These are phyloP conservation scores for Zymoseptoria pseudotritici DNA, from an alignment of 2,329 filamentous ascomycete species.

Conservation along the genomic window DNA sequence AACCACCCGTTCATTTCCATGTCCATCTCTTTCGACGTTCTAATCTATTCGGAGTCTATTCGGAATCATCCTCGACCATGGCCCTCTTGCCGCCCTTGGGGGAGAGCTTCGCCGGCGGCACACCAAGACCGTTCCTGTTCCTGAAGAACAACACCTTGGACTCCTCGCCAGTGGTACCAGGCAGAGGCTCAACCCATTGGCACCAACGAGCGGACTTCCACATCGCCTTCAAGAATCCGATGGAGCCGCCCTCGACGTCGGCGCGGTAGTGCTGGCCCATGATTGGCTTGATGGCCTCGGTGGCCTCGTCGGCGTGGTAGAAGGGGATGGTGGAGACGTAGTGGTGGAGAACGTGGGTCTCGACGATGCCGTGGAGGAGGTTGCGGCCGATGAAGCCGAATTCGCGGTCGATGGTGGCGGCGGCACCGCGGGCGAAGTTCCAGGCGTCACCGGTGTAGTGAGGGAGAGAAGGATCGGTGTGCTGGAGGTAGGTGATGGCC, in stretches of 20 bases:
- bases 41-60: constrained; percentile 6
- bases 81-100: constrained; percentile 9
- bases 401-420: constrained; percentile 92
- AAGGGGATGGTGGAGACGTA: constrained; percentile 95
- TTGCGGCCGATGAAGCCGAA: constrained; percentile 91
- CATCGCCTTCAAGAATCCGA: constrained; percentile 78
- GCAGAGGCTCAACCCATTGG: constrained; percentile 95
- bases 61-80: constrained; percentile 13
- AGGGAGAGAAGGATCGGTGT: constrained; percentile 88
- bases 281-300: constrained; percentile 85
- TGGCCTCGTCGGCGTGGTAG: constrained; percentile 91
- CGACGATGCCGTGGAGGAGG: constrained; percentile 90
- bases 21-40: background rate
- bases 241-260: constrained; percentile 65
- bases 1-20: background rate
- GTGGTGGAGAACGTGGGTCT: constrained; percentile 97
- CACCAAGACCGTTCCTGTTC: constrained; percentile 82
- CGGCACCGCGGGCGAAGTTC: constrained; percentile 90
- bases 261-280: constrained; percentile 95
- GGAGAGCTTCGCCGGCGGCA: constrained; percentile 39
- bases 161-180: constrained; percentile 68
- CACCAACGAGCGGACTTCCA: constrained; percentile 78
- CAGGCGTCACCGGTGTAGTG: constrained; percentile 83
- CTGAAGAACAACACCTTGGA: constrained; percentile 90
- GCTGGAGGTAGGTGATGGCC: constrained; percentile 94